phyloP scores from a whole-genome alignment of 176 grass and related monocot species.

The Triticum timopheevii region DNA sequence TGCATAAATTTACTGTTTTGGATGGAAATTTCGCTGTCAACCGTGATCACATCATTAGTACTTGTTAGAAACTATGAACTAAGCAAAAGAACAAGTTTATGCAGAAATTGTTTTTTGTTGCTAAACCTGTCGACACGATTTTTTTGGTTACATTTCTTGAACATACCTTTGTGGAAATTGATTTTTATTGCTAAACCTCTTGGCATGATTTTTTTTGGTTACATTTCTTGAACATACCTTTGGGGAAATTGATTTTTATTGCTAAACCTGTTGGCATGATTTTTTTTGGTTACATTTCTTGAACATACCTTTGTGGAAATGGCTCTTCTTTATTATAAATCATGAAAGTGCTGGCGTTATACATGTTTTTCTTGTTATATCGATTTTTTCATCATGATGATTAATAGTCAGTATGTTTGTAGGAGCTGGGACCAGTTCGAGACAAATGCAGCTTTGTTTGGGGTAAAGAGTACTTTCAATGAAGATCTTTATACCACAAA shows the following conservation, averaged over 20 bases:
- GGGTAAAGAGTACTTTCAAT: conserved; percentile 97
- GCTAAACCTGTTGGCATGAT: not conserved
- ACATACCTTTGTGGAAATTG: not conserved
- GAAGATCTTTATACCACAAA: conserved; percentile 99
- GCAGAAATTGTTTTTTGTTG: not conserved
- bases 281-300: not conserved
- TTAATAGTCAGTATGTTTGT: conserved; percentile 8
- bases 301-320: not conserved
- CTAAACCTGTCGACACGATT: not conserved
- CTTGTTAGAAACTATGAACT: not conserved
- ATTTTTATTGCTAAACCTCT: not conserved
- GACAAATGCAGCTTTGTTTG: conserved; percentile 88
- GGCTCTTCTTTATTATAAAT: not conserved
- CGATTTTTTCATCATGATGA: conserved; percentile 1
- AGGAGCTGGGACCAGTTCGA: conserved; percentile 99
- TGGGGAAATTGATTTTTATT: not conserved
- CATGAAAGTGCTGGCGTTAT: conserved; percentile 5
- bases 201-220: not conserved
- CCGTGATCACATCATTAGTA: not conserved
- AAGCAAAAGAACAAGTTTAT: not conserved
- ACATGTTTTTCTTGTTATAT: not conserved
- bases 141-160: not conserved
- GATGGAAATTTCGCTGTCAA: not conserved
- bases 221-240: not conserved
- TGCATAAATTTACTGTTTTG: conserved; percentile 3